phyloP scores from a whole-genome alignment of 2,329 filamentous ascomycete species.

The Huntiella moniliformis region DNA sequence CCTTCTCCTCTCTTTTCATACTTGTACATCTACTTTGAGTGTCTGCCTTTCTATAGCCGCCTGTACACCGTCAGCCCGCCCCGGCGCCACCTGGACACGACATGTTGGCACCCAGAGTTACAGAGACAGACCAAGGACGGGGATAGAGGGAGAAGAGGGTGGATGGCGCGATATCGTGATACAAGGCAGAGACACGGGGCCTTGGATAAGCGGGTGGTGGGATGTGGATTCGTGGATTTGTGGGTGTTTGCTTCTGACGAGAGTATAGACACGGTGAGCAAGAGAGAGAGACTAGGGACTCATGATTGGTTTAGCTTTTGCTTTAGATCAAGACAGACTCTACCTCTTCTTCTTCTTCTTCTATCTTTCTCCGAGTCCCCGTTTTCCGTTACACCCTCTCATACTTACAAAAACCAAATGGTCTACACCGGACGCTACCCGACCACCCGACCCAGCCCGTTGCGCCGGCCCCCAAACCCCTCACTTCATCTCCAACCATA shows the following conservation, averaged over 20 bases:
- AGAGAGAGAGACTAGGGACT: no score
- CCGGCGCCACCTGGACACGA: not conserved
- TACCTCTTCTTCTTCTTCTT: no score
- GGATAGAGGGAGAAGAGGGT: not conserved
- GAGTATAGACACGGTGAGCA: not conserved
- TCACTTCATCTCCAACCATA: no score
- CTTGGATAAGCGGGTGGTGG: not conserved
- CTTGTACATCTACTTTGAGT: not conserved
- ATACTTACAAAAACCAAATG: no score
- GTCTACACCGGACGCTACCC: no score
- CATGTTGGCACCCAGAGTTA: not conserved
- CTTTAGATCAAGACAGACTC: no score
- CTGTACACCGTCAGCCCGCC: not conserved
- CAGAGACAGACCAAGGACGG: not conserved
- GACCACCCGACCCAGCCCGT: no score
- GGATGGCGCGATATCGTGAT: not conserved
- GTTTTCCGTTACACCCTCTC: no score
- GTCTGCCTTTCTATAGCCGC: not conserved
- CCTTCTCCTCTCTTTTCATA: not conserved
- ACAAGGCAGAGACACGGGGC: slow-evolving; percentile 1
- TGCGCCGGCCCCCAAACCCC: no score
- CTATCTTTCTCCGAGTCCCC: no score
- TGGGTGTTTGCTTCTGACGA: not conserved
- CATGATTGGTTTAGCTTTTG: no score
- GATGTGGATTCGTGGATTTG: not conserved